phyloP scores from a whole-genome alignment of 148 eudicot species.

The Silene conica region DNA sequence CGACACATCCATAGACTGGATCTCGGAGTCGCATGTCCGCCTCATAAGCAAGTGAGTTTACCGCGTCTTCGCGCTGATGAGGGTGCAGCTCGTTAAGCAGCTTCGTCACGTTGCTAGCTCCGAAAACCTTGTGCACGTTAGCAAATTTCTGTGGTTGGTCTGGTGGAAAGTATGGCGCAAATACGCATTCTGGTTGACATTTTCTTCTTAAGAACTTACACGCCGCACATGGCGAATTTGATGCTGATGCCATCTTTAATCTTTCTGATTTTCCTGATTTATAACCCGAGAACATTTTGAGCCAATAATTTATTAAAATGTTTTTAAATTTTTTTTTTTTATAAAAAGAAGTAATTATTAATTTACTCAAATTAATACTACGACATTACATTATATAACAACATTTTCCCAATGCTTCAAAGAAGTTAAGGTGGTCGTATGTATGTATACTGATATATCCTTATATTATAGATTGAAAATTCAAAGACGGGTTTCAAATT shows the following conservation, averaged over 20 bases:
- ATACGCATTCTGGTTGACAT: constrained; percentile 79
- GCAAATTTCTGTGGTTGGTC: constrained; percentile 88
- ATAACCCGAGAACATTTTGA: too few species aligned
- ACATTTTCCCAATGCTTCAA: too few species aligned
- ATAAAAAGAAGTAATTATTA: too few species aligned
- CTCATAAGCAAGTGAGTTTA: constrained; percentile 75
- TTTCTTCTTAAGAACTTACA: constrained; percentile 80
- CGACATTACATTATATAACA: too few species aligned
- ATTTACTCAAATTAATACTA: too few species aligned
- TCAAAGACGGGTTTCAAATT: too few species aligned
- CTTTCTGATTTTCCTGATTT: too few species aligned
- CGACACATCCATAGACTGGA: constrained; percentile 86
- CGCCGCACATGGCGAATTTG: constrained; percentile 89
- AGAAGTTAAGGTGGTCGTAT: too few species aligned
- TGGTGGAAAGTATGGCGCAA: constrained; percentile 85
- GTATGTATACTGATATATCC: too few species aligned
- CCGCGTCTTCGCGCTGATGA: constrained; percentile 84
- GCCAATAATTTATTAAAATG: too few species aligned
- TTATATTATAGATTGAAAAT: too few species aligned
- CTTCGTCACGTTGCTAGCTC: constrained; percentile 83
- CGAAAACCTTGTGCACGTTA: constrained; percentile 79
- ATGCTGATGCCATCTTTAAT: constrained; percentile 55
- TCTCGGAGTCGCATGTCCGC: constrained; percentile 90
- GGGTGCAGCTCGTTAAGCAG: constrained; percentile 78
- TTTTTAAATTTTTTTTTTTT: too few species aligned